Evolutionary conservation across 2,329 filamentous ascomycete species (phyloP), one percentile per base, ranked within the genome.

Genomic region (Ramularia collo-cygni): DNA sequence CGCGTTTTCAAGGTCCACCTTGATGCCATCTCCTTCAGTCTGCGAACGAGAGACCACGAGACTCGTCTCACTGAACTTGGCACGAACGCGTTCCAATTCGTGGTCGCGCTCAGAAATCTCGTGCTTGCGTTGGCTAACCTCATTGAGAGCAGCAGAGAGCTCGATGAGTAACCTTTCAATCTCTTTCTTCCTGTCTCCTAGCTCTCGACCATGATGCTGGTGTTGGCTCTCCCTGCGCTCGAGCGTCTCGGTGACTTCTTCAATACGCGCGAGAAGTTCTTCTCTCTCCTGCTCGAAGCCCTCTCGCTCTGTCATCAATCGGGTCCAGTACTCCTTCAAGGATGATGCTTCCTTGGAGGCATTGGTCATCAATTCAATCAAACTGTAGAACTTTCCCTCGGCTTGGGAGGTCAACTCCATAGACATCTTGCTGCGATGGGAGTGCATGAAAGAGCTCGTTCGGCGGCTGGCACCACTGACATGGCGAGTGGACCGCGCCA

Each of bases 291-390:
- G 47, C 31, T 51, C 47, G 19, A 54, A 56, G 8, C 51, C 44
- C 29, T 57, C 52, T 17, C 56, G 54, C 21, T 60, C 57, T 13
- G 54, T 44, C 40, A 57, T 53, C 35, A 60, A 47, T 8, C 38
- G 37, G 9, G 48, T 37, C 57, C 57, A 60, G 35, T 56, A 51
- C 40, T 58, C 55, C 34, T 55, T 59, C 14, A 60, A 44, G 3
- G 52, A 52, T 8, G 50, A 49, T 4, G 57, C 56, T 35, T 60
- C 57, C 13, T 50, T 48, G 3, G 51, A 55, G 24, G 56, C 57
- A 35, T 38, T 55, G 18, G 49, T 43, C 48, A 60, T 58, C 32
- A 59, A 44, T 30, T 60, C 57, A 15, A 60, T 58, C 41, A 60
- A 39, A 10, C 49, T 44, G 41, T 56, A 51, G 47, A 60, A 60